Conservation (phyloP, 1,284 basidiomycete genomes). For the Papiliotrema fonsecae region DNA sequence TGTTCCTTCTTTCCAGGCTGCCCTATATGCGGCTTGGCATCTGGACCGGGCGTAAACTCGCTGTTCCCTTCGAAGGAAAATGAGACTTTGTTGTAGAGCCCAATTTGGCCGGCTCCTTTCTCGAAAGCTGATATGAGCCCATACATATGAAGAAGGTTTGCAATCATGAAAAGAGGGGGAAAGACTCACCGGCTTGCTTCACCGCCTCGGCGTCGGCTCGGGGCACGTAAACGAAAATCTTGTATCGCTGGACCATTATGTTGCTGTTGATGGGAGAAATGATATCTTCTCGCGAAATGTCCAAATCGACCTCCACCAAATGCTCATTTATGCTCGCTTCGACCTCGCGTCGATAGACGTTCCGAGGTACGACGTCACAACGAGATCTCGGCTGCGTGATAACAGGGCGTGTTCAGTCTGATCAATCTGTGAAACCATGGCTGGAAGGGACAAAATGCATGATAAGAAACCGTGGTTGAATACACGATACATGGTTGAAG, state of each 20-base stretch:
- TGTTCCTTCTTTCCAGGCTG: not conserved
- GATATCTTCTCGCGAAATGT: not conserved
- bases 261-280: not conserved
- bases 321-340: not conserved
- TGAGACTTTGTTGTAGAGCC: not conserved
- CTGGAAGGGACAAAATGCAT: too few relatives aligned
- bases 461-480: too few relatives aligned
- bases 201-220: not conserved
- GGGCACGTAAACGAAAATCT: slow-evolving; percentile 1
- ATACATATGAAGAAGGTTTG: not conserved
- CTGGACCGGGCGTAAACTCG: not conserved
- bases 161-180: not conserved
- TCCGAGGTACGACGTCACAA: not conserved
- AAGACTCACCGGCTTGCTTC: not conserved
- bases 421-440: too few relatives aligned
- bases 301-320: not conserved
- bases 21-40: not conserved
- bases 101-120: not conserved
- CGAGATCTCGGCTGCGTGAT: too few relatives aligned
- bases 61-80: not conserved
- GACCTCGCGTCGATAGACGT: too few relatives aligned
- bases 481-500: too few relatives aligned
- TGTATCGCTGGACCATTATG: not conserved
- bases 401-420: too few relatives aligned
- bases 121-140: not conserved